Evolutionary conservation across 108 stramenopile species (phyloP), one percentile per base, ranked within the genome.

Genomic region (Cylindrotheca closterium): DNA sequence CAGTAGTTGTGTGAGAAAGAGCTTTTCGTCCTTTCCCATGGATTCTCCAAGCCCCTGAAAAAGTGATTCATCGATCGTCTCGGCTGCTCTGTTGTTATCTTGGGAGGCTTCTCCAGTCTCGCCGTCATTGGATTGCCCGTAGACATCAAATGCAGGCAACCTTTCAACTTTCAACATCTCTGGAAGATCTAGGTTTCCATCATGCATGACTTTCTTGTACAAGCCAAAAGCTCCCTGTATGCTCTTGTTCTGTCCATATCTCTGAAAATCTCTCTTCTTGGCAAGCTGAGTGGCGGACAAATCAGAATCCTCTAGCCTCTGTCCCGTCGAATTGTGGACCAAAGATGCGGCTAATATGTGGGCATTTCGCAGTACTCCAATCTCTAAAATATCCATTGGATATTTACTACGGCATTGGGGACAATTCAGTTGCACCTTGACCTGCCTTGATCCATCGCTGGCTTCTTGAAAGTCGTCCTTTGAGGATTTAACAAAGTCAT

Each of bases 401-500:
- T 81, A 81, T 31, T 88, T 83, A 12, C 63, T 49, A 7, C 92
- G 81, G 53, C 92, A 90, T 33, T 86, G 85, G 22, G 92, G 92
- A 65, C 92, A 93, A 18, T 76, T 60, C 5, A 93, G 55, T 23
- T 65, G 75, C 22, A 88, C 74, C 60, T 93, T 93, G 55, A 93
- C 84, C 42, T 88, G 92, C 0, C 83, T 61, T 26, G 79, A 86
- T 26, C 92, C 92, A 59, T 93, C 92, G 30, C 79, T 81, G 27
- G 92, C 88, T 60, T 71, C 68, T 73, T 88, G 76, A 61, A 84
- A 93, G 58, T 84, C 92, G 55, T 88, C 83, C 34, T 70, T 68
- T 19, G 80, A 73, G 18, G 82, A 73, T 28, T 61, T 15, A n/a
- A 82, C 56, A 51, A 92, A 74, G 37, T 61, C 54, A n/a, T 70